A percentile compares a stretch with the other conserved stretches of the same genome.
Conservation (phyloP, 2,329 filamentous ascomycete species). For the Pseudogymnoascus sp. region DNA sequence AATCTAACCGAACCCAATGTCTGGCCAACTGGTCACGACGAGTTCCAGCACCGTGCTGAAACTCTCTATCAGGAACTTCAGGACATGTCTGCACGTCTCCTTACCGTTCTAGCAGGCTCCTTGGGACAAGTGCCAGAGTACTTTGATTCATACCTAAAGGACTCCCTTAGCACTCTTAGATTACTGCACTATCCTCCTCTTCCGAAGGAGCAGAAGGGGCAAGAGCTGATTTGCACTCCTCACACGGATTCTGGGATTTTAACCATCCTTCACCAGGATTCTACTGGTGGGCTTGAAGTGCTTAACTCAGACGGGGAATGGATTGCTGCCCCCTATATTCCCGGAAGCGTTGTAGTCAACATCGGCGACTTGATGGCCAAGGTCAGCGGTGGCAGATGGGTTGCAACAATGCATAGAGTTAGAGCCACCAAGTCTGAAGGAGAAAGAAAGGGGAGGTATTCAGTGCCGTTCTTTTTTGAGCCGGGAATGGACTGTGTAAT, state of each 20-base stretch:
- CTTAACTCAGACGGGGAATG: conserved; percentile 34
- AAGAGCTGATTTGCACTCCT: conserved; percentile 29
- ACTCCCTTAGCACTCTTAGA: conserved; percentile 36
- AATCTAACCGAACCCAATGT: conserved; percentile 35
- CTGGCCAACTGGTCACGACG: conserved; percentile 26
- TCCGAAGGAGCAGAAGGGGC: conserved; percentile 10
- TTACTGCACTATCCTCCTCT: conserved; percentile 37
- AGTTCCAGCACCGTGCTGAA: conserved; percentile 27
- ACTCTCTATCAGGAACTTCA: conserved; percentile 34
- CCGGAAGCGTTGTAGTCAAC: conserved; percentile 36
- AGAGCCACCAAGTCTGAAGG: conserved; percentile 22
- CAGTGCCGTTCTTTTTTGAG: conserved; percentile 41
- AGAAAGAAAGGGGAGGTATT: conserved; percentile 27
- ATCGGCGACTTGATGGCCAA: conserved; percentile 36
- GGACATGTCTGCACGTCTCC: conserved; percentile 29
- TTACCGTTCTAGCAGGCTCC: conserved; percentile 33
- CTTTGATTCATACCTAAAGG: conserved; percentile 34
- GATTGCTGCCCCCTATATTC: conserved; percentile 34
- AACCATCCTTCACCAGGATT: conserved; percentile 40
- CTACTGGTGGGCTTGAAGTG: conserved; percentile 39
- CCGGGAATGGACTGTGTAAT: conserved; percentile 35
- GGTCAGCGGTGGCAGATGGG: conserved; percentile 34
- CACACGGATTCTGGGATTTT: conserved; percentile 39
- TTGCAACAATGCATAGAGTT: conserved; percentile 39
- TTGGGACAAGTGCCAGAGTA: conserved; percentile 31